Percentiles rank a stretch among this genome's conserved stretches.
These are phyloP conservation scores for Chrysoporthe cubensis DNA, from an alignment of 2,329 filamentous ascomycete genomes.

Conservation along the genomic window DNA sequence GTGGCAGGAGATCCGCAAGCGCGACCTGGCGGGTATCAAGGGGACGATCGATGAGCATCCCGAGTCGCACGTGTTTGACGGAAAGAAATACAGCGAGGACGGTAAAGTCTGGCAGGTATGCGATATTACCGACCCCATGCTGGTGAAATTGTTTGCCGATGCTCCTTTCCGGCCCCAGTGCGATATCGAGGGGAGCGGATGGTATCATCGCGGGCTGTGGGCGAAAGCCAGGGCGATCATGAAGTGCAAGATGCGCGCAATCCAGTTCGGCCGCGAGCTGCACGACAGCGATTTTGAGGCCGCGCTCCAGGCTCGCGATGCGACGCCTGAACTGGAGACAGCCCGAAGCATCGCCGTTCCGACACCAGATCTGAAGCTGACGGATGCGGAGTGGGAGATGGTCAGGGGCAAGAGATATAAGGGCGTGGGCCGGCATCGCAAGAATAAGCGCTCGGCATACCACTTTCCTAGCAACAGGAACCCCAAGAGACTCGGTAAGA, in stretches of 20 bases:
- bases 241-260: constrained; percentile 78
- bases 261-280: constrained; percentile 60
- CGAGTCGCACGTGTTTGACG: constrained; percentile 77
- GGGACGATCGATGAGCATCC: constrained; percentile 35
- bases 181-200: constrained; percentile 71
- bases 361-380: constrained; percentile 45
- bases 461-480: constrained; percentile 28
- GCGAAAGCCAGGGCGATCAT: constrained; percentile 85
- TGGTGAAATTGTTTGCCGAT: constrained; percentile 68
- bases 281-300: constrained; percentile 51
- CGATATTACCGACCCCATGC: constrained; percentile 82
- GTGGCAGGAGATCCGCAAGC: constrained; percentile 53
- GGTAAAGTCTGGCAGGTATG: constrained; percentile 95
- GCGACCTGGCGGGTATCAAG: constrained; percentile 36
- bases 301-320: constrained; percentile 44
- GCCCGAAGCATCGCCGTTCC: constrained; percentile 41
- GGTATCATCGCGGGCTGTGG: constrained; percentile 81
- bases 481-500: constrained; percentile 11
- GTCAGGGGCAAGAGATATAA: constrained; percentile 41
- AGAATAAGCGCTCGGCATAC: constrained; percentile 34
- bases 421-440: constrained; percentile 31
- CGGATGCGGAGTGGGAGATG: constrained; percentile 41
- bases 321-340: constrained; percentile 36
- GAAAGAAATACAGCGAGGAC: constrained; percentile 72
- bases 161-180: constrained; percentile 62